Evolutionary conservation across 2,329 filamentous ascomycete species (phyloP).

Genomic region (Chaetothyriales sp.): DNA sequence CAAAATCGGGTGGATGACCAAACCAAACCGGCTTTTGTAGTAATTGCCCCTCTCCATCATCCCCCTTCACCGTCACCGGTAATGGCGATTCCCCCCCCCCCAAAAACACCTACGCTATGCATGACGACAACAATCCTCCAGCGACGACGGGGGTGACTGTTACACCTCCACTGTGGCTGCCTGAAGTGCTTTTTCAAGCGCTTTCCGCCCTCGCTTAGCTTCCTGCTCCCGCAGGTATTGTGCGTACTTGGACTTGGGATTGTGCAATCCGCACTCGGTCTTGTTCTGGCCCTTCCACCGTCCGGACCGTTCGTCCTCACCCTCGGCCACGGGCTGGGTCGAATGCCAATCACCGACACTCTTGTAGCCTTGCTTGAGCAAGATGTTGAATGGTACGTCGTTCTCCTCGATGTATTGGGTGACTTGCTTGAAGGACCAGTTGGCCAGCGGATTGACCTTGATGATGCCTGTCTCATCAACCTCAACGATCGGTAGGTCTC

Average conservation of each 20-base stretch:
- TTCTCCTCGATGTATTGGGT: slow-evolving; percentile 73
- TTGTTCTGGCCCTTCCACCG: slow-evolving; percentile 94
- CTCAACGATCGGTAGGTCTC: slow-evolving; percentile 80
- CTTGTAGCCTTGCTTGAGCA: slow-evolving; percentile 92
- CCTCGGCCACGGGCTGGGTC: slow-evolving; percentile 73
- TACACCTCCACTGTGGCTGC: slow-evolving; percentile 9
- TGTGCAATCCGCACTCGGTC: slow-evolving; percentile 98
- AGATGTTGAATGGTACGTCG: slow-evolving; percentile 80
- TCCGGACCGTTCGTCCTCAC: slow-evolving; percentile 89
- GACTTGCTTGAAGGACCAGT: slow-evolving; percentile 85
- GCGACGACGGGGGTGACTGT: neutral
- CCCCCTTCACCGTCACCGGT: neutral
- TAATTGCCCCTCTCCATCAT: neutral
- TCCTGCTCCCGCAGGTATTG: slow-evolving; percentile 66
- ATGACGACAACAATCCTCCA: neutral
- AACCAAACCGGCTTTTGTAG: neutral
- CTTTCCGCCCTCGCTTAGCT: slow-evolving; percentile 47
- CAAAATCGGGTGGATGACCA: neutral
- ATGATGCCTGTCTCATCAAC: slow-evolving; percentile 79
- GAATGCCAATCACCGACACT: slow-evolving; percentile 97
- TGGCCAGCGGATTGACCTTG: slow-evolving; percentile 94
- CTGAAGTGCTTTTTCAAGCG: slow-evolving; percentile 31
- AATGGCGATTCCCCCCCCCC: neutral
- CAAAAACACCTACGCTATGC: slow-evolving; percentile 16
- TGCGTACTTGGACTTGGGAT: slow-evolving; percentile 86